phyloP scores from a whole-genome alignment of 495 filamentous ascomycete genomes.

The Xylaria nigripes region DNA sequence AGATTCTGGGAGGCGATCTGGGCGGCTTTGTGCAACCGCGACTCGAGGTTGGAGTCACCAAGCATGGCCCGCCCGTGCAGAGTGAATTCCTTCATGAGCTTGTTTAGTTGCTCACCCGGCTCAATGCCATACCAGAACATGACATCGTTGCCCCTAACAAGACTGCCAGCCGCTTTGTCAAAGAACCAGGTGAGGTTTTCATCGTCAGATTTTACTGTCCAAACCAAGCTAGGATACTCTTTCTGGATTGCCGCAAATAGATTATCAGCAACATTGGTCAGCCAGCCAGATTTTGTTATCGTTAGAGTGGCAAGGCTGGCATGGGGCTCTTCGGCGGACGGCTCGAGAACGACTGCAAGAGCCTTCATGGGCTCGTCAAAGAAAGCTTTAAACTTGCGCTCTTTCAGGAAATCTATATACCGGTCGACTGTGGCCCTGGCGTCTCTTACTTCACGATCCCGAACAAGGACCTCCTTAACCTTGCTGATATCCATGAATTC shows the following conservation, averaged over 20 bases:
- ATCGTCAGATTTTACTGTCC: slow-evolving; percentile 95
- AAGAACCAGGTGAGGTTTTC: slow-evolving; percentile 99
- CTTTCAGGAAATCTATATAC: slow-evolving; percentile 68
- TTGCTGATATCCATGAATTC: slow-evolving; percentile 71
- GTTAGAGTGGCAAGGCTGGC: slow-evolving; percentile 89
- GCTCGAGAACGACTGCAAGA: slow-evolving; percentile 82
- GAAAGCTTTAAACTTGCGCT: slow-evolving; percentile 83
- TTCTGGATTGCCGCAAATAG: slow-evolving; percentile 89
- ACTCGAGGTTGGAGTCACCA: slow-evolving; percentile 83
- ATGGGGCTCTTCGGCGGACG: slow-evolving; percentile 41
- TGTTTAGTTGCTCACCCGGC: slow-evolving; percentile 72
- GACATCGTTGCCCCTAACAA: slow-evolving; percentile 75
- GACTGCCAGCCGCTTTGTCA: slow-evolving; percentile 89
- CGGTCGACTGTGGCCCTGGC: slow-evolving; percentile 76
- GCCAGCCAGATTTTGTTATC: slow-evolving; percentile 91
- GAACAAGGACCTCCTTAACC: slow-evolving; percentile 74
- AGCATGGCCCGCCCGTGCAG: slow-evolving; percentile 80
- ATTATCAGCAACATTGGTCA: slow-evolving; percentile 96
- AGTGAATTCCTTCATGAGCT: slow-evolving; percentile 82
- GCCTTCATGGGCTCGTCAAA: slow-evolving; percentile 96
- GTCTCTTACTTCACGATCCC: slow-evolving; percentile 80
- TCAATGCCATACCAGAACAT: slow-evolving; percentile 97
- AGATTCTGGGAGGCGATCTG: slow-evolving; percentile 44
- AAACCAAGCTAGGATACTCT: slow-evolving; percentile 83
- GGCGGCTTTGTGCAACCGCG: slow-evolving; percentile 70